A percentile compares a stretch with the other conserved stretches of the same genome.
Conservation (phyloP, 2,329 filamentous ascomycete genomes). For the Phyllosticta ampelicida region DNA sequence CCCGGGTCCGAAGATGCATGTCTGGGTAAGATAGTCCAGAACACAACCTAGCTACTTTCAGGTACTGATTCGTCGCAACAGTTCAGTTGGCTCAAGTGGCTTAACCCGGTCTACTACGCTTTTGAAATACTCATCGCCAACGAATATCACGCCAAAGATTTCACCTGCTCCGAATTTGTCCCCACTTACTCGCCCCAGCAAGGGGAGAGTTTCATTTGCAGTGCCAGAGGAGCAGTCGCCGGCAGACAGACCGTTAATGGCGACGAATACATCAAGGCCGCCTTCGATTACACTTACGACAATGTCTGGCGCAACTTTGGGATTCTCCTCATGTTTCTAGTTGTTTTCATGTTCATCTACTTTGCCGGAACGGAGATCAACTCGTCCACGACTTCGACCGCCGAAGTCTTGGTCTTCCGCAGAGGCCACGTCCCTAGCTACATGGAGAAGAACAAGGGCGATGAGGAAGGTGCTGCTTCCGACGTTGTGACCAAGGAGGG, state of each 20-base stretch:
- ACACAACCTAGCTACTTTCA: too few species aligned
- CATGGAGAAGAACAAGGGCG: constrained; percentile 23
- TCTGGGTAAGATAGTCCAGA: constrained; percentile 21
- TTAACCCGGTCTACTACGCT: constrained; percentile 67
- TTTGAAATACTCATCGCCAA: constrained; percentile 75
- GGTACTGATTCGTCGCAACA: too few species aligned
- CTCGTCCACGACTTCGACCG: constrained; percentile 38
- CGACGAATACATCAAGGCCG: constrained; percentile 24
- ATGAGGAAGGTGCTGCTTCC: constrained; percentile 24
- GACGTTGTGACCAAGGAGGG: constrained; percentile 19
- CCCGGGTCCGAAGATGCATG: constrained; percentile 48
- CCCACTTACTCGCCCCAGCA: constrained; percentile 23
- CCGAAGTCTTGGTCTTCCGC: constrained; percentile 58
- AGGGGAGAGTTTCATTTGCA: constrained; percentile 49
- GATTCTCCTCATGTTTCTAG: constrained; percentile 52
- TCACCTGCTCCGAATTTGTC: constrained; percentile 26
- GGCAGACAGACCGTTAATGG: constrained; percentile 30
- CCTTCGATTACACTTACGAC: constrained; percentile 29
- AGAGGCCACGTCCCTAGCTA: constrained; percentile 34
- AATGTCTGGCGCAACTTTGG: constrained; percentile 48
- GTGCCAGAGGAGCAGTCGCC: constrained; percentile 27
- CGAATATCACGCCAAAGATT: constrained; percentile 41
- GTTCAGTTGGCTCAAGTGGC: constrained; percentile 46
- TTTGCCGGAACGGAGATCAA: constrained; percentile 49
- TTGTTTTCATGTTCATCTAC: constrained; percentile 55